A percentile compares a stretch with the other conserved stretches of the same genome.
These are phyloP conservation scores for Neocucurbitaria cava DNA, from an alignment of 2,329 filamentous ascomycete genomes.

Conservation along the genomic window DNA sequence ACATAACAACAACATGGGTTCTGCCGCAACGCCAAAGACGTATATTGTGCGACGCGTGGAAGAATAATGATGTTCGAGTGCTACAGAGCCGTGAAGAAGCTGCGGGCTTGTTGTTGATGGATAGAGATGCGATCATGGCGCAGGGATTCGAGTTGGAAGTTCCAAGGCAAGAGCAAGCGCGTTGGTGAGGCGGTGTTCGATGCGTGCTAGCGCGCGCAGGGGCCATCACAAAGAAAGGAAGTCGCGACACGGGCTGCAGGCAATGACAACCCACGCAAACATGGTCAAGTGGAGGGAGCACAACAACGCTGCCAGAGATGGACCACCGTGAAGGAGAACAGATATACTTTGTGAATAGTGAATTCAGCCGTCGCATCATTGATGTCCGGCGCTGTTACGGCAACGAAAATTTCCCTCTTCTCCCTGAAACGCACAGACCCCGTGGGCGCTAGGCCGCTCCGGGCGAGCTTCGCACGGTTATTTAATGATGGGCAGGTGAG, in stretches of 20 bases:
- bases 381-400: constrained; percentile 30
- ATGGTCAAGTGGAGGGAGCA: too few species aligned
- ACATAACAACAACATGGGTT: constrained; percentile 4
- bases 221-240: constrained; percentile 28
- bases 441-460: constrained; percentile 25
- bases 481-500: constrained; percentile 1
- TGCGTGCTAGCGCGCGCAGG: constrained; percentile 25
- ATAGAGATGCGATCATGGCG: constrained; percentile 2
- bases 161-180: constrained; percentile 13
- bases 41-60: constrained; percentile 9
- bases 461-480: constrained; percentile 3
- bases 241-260: constrained; percentile 14
- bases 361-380: constrained; percentile 4
- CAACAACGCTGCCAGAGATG: not conserved
- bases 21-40: not conserved
- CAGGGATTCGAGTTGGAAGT: constrained; percentile 3
- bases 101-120: not conserved
- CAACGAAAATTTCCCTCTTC: constrained; percentile 38
- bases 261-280: constrained; percentile 3
- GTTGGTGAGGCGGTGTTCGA: constrained; percentile 30
- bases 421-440: constrained; percentile 35
- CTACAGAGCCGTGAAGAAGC: not conserved
- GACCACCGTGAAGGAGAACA: not conserved
- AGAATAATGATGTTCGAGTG: constrained; percentile 2
- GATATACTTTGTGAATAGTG: not conserved